Evolutionary conservation across 2,329 filamentous ascomycete genomes (phyloP), one percentile per base, ranked within the genome.

Genomic region (Metarhizium humberi): DNA sequence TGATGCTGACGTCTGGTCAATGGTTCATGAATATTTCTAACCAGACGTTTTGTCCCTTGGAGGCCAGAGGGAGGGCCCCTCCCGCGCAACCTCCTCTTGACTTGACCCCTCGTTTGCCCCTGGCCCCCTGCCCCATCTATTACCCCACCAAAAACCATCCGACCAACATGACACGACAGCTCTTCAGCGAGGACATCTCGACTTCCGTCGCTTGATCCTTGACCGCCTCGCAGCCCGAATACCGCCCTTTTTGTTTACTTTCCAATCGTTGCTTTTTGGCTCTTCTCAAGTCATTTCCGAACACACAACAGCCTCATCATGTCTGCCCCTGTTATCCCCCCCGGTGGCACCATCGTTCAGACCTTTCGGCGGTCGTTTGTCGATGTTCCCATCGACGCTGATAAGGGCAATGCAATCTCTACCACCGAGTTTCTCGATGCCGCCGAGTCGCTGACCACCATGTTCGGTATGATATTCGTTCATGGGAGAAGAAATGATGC

Each of bases 351-450:
- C 65, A 91, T 92, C 77, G 87, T 97, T 74, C 85, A 95, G 69
- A 88, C 85, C 64, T 80, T 95, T 73, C 88, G 88, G 77, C 81
- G 80, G 70, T 92, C 88, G 65, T 99, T 96, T 76, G 78, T 80
- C 60, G 83, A 92, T 64, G 92, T 97, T 54, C 85, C 88, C 14
- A 73, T 96, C 64, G 82, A 90, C 65, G 77, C 80, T 59, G 78
- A 80, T 62, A 86, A 88, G 63, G 85, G 84, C 73, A 87, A 90
- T 75, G 87, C 85, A 58, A 85, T 97, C 66, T 75, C 83, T 54
- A 97, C 94, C 50, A 82, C 81, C 56, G 84, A 95, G 70, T 99
- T 97, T 74, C 86, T 97, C 60, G 88, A 95, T 62, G 94, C 94
- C 56, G 82, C 90, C 53, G 91, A 96, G 80, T 85, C 88, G 55